Base-by-base conservation (phyloP, 1,284 basidiomycete species). In the Phenoliferia sp. region DNA sequence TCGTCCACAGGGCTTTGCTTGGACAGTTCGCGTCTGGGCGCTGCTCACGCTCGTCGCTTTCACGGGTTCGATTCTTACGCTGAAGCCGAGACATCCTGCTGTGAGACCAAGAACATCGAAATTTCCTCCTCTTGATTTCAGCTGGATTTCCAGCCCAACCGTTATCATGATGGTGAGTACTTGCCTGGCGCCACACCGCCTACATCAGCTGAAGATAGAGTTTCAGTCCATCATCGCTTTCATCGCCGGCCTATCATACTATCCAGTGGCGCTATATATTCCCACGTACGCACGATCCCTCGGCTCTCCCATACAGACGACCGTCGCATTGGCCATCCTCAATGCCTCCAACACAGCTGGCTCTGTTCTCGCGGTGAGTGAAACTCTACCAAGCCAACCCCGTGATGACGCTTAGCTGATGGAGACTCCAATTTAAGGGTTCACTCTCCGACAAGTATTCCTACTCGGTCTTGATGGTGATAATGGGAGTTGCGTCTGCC, bases 21-120 rank as follows among this genome's bases (percentile, higher is more conserved):
- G 57, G 34, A 72, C 66, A 62, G 64, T 61, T 55, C 61, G 68
- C 2, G 54, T 54, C 10, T 72, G 70, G 70, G 63, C 66, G 0
- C 29, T 32, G 26, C 33, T 68, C n/a, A 68, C 66, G 0, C 29
- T 29, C 6, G 32, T 10, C n/a, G 61, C 66, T 2, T 69, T 64
- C 56, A n/a, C 32, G 9, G 32, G 31, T 3, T 33, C 19, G 12
- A 58, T 58, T 5, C 7, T 35, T 22, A 35, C 56, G 32, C 31
- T 58, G 6, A 31, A 34, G 9, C 56, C 56, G 3, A 4, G 56
- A 2, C 32, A 28, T 19, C 56, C 56, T 28, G 3, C 36, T n/a
- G 6, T 6, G 32, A 33, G 3, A n/a, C 29, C 29, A 2, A 19
- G 68, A 17, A 35, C 54, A 2, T 48, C 66, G 12, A 67, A 44